Conservation (phyloP, 495 filamentous ascomycete species). For the Daldinia bambusicola region DNA sequence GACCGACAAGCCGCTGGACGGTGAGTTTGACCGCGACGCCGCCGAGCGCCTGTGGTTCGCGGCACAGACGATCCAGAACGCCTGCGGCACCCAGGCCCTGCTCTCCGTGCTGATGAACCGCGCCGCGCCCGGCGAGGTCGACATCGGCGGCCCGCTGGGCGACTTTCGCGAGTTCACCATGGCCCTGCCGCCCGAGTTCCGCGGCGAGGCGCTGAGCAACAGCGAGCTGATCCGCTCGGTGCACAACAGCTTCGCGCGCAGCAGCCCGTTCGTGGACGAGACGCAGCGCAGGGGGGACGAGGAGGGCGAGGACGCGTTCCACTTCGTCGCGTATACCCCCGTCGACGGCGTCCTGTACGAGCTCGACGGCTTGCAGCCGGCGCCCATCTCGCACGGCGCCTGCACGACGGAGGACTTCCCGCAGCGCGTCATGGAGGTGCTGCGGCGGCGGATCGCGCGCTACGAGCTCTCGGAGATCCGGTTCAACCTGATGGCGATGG, state of each 20-base stretch:
- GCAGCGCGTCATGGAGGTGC: slow-evolving; percentile 83
- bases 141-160: slow-evolving; percentile 68
- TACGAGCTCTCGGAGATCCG: slow-evolving; percentile 90
- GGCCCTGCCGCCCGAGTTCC: slow-evolving; percentile 82
- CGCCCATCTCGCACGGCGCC: slow-evolving; percentile 86
- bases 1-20: slow-evolving; percentile 74
- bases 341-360: slow-evolving; percentile 86
- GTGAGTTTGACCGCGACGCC: slow-evolving; percentile 78
- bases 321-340: slow-evolving; percentile 95
- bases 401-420: slow-evolving; percentile 78
- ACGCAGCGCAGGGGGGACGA: slow-evolving; percentile 70
- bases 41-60: slow-evolving; percentile 90
- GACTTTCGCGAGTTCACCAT: slow-evolving; percentile 94
- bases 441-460: slow-evolving; percentile 82
- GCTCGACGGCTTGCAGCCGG: slow-evolving; percentile 91
- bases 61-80: slow-evolving; percentile 98
- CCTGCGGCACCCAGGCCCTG: slow-evolving; percentile 96
- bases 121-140: slow-evolving; percentile 62
- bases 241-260: slow-evolving; percentile 92
- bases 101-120: slow-evolving; percentile 93
- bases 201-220: slow-evolving; percentile 70
- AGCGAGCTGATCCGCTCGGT: slow-evolving; percentile 86
- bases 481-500: slow-evolving; percentile 95
- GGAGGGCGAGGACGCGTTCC: slow-evolving; percentile 83
- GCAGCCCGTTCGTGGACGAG: slow-evolving; percentile 92